Base-by-base conservation (phyloP, 2,329 filamentous ascomycete genomes). In the Talaromyces marneffei region DNA sequence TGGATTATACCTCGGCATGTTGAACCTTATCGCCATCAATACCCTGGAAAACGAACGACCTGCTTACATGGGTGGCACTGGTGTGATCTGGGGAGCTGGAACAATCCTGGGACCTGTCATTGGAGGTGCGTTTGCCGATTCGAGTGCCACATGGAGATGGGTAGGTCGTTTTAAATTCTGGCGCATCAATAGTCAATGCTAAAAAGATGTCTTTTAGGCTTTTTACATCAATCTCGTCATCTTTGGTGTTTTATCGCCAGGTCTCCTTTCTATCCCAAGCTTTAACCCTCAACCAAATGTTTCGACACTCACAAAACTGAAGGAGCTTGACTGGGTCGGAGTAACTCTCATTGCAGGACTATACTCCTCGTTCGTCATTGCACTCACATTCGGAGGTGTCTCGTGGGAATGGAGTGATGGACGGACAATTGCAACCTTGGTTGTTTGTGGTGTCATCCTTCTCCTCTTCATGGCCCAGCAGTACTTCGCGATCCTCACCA, bases 221-320 rank as follows among this genome's bases (percentile, higher is more conserved):
- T 57, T 57, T 10, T 57, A 57, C 40, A 57, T 57, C 42, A 57
- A 57, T 65, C 72, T 85, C 0, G 66, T 76, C 27, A 69, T 80
- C 54, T 73, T 79, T 1, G 82, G 74, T 16, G 65, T 75, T 10
- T 70, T 75, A 25, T 68, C 75, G 5, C 77, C 80, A 1, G 72
- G 77, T 18, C 33, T 40, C 16, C 52, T 55, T 29, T 40, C 33
- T 23, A 55, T 55, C 20, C 52, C 52, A 55, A 40, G 52, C 52
- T 40, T 55, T 12, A 54, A 54, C 20, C 50, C 50, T 5, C 50
- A 54, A 9, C 50, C 50, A 2, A 42, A 8, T 1, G 39, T 42
- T n/a, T 20, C 52, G 25, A 40, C 3, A 2, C 33, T 54, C 18
- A 25, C 50, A 23, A 54, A 37, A 25, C 29, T 54, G n/a, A 54